Conservation (phyloP, 2,329 filamentous ascomycete species). For the Chrysoporthe austroafricana region DNA sequence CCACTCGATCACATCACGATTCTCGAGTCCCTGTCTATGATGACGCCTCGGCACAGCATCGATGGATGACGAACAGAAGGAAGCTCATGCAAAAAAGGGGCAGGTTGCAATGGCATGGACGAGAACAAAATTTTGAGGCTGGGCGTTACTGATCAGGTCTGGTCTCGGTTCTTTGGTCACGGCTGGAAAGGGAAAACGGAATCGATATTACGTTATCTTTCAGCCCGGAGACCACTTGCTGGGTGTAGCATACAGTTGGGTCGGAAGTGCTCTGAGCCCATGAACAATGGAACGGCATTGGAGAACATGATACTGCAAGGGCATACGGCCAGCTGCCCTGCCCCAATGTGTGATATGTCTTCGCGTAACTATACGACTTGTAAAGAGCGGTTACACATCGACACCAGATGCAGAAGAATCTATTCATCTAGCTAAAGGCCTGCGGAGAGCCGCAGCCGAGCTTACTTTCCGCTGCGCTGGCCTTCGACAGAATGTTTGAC, state of each 20-base stretch:
- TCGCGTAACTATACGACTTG: background rate
- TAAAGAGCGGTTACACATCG: too few relatives aligned
- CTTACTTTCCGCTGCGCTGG: background rate
- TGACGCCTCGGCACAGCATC: conserved; percentile 23
- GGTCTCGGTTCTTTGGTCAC: conserved; percentile 32
- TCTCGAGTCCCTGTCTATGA: conserved; percentile 31
- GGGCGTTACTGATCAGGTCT: conserved; percentile 32
- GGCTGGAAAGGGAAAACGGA: conserved; percentile 37
- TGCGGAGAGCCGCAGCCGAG: background rate
- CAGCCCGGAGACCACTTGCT: conserved; percentile 31
- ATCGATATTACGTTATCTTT: conserved; percentile 26
- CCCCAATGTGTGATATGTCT: background rate
- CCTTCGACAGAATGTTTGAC: background rate
- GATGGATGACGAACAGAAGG: conserved; percentile 26
- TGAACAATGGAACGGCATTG: conserved; percentile 39
- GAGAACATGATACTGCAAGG: conserved; percentile 14
- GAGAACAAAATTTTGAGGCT: conserved; percentile 25
- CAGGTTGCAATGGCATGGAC: conserved; percentile 23
- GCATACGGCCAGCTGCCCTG: background rate
- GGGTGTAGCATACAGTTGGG: conserved; percentile 40
- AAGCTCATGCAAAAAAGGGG: conserved; percentile 20
- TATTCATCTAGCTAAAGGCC: background rate
- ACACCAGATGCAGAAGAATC: too few relatives aligned
- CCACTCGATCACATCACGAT: conserved; percentile 26
- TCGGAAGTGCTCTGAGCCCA: conserved; percentile 42